phyloP scores from a whole-genome alignment of 2,329 filamentous ascomycete genomes.

The Aureobasidium sp. region DNA sequence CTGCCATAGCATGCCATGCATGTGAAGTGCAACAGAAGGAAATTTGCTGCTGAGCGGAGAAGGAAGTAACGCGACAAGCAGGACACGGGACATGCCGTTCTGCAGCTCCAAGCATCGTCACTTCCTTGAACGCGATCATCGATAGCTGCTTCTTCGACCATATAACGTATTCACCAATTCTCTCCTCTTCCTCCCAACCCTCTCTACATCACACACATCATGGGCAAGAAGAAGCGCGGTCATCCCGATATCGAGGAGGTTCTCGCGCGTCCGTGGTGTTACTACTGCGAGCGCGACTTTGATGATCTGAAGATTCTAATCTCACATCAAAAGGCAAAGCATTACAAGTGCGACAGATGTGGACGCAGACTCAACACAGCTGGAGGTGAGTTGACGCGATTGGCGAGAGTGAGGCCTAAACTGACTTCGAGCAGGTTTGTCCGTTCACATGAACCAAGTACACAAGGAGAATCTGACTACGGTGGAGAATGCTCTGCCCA shows the following conservation, averaged over 20 bases:
- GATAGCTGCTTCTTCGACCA: not conserved
- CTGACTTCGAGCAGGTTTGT: constrained; percentile 57
- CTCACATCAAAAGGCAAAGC: constrained; percentile 97
- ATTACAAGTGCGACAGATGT: constrained; percentile 95
- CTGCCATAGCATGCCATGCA: not conserved
- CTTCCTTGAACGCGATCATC: constrained; percentile 3
- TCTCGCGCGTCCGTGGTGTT: constrained; percentile 86
- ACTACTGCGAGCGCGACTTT: constrained; percentile 99
- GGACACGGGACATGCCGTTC: not conserved
- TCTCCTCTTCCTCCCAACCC: not conserved
- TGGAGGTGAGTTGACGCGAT: constrained; percentile 56
- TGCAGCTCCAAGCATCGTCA: constrained; percentile 8
- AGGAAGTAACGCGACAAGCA: constrained; percentile 1
- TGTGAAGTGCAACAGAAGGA: constrained; percentile 6
- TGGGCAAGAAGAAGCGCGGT: constrained; percentile 87
- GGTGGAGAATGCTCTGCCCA: constrained; percentile 87
- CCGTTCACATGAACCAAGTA: constrained; percentile 96
- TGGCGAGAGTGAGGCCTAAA: too few species aligned
- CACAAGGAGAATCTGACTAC: constrained; percentile 85
- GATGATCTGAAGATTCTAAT: constrained; percentile 95
- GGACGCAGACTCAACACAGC: constrained; percentile 83
- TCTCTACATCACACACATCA: constrained; percentile 28
- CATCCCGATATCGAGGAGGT: constrained; percentile 84
- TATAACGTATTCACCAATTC: not conserved
- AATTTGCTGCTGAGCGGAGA: constrained; percentile 5